These are phyloP conservation scores for Discostella pseudostelligera DNA, from an alignment of 108 stramenopile genomes.

Conservation along the genomic window DNA sequence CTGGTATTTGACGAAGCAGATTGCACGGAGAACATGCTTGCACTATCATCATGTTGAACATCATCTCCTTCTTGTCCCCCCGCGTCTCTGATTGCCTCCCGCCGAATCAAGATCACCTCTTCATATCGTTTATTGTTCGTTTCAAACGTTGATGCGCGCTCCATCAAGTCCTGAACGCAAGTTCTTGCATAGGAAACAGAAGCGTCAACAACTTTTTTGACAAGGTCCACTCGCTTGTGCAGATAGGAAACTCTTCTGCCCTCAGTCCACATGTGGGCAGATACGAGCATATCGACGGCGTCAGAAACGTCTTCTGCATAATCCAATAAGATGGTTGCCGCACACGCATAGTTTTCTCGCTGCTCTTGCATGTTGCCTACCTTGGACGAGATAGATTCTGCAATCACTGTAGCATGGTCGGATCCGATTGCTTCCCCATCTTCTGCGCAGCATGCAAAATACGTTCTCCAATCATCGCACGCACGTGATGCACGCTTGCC, in stretches of 20 bases:
- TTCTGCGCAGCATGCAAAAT: conserved; percentile 53
- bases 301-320: conserved; percentile 67
- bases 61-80: conserved; percentile 41
- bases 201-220: conserved; percentile 57
- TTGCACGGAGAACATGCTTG: conserved; percentile 76
- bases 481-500: conserved; percentile 64
- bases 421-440: conserved; percentile 20
- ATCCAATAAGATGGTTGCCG: conserved; percentile 76
- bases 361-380: conserved; percentile 26
- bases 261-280: conserved; percentile 71
- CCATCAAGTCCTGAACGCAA: conserved; percentile 64
- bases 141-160: conserved; percentile 56
- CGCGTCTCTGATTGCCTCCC: conserved; percentile 56
- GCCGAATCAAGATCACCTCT: conserved; percentile 69
- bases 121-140: conserved; percentile 50
- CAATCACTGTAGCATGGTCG: conserved; percentile 25
- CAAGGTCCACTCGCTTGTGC: conserved; percentile 54
- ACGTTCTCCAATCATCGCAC: conserved; percentile 74
- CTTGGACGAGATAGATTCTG: conserved; percentile 43
- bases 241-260: conserved; percentile 57
- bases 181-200: conserved; percentile 54
- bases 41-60: conserved; percentile 55
- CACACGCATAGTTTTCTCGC: conserved; percentile 50
- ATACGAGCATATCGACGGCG: conserved; percentile 71
- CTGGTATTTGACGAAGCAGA: conserved; percentile 66